phyloP scores from a whole-genome alignment of 495 filamentous ascomycete genomes.

The Aspergillus taichungensis region DNA sequence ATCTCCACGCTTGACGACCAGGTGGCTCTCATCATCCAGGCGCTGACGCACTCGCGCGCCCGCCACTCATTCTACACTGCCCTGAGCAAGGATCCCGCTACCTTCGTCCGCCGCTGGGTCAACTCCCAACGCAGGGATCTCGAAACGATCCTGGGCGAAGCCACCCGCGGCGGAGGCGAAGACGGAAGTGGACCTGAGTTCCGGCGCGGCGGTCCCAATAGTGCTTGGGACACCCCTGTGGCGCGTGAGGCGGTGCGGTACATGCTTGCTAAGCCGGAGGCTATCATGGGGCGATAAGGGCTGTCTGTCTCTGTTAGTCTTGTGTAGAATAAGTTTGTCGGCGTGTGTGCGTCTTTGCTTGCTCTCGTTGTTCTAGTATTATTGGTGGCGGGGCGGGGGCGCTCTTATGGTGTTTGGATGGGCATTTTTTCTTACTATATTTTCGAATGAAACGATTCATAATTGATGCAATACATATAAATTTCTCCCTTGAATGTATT shows the following conservation, averaged over 20 bases:
- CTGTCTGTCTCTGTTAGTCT: not conserved
- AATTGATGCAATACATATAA: too few species aligned
- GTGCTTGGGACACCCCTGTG: constrained; percentile 46
- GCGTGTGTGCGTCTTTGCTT: not conserved
- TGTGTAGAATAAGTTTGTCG: not conserved
- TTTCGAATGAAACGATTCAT: constrained; percentile 8
- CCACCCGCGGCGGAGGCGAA: constrained; percentile 56
- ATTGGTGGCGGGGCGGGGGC: constrained; percentile 11
- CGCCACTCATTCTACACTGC: constrained; percentile 76
- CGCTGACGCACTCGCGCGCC: constrained; percentile 66
- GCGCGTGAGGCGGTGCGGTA: constrained; percentile 41
- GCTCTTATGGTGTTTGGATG: constrained; percentile 31
- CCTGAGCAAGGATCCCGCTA: constrained; percentile 70
- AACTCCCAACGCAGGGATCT: constrained; percentile 82
- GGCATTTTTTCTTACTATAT: constrained; percentile 17
- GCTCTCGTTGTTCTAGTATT: not conserved
- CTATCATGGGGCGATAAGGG: constrained; percentile 19
- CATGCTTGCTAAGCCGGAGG: constrained; percentile 40
- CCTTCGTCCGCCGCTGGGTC: constrained; percentile 75
- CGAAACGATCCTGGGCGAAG: constrained; percentile 82
- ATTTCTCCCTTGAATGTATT: too few species aligned
- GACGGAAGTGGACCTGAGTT: constrained; percentile 51
- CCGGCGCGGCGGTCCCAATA: constrained; percentile 42
- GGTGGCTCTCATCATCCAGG: constrained; percentile 68
- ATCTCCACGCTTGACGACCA: constrained; percentile 73